Evolutionary conservation across 495 filamentous ascomycete genomes (phyloP).

Genomic region (Xylaria acuta): DNA sequence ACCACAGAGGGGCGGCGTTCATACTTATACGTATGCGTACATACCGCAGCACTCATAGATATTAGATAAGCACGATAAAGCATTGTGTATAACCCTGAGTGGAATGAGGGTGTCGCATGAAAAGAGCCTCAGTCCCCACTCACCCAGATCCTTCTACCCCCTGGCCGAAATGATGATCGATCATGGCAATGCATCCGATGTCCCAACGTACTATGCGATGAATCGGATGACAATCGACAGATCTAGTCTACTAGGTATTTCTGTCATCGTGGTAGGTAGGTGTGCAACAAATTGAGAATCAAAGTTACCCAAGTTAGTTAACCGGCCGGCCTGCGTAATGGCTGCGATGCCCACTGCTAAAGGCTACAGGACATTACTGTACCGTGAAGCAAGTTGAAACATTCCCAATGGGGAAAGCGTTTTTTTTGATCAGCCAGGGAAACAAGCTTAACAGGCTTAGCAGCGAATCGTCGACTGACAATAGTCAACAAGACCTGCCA

Average conservation of each 20-base stretch:
- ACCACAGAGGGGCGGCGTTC: not conserved
- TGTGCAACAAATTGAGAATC: too few species aligned
- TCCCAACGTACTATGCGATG: not conserved
- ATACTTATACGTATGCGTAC: not conserved
- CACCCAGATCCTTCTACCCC: not conserved
- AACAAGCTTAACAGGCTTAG: not conserved
- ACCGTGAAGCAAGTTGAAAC: slow-evolving; percentile 25
- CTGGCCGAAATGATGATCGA: slow-evolving; percentile 2
- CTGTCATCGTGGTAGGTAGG: not conserved
- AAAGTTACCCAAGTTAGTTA: too few species aligned
- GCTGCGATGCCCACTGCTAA: not conserved
- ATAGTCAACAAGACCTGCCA: slow-evolving; percentile 16
- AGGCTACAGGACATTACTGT: not conserved
- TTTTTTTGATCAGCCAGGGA: not conserved
- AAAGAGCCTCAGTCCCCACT: slow-evolving; percentile 17
- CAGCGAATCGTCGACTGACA: slow-evolving; percentile 2
- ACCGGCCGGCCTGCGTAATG: not conserved
- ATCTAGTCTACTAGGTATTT: not conserved
- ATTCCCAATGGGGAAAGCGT: slow-evolving; percentile 15
- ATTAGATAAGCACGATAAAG: slow-evolving; percentile 3
- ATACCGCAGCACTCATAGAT: not conserved
- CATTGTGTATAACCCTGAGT: slow-evolving; percentile 14
- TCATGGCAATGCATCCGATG: slow-evolving; percentile 9
- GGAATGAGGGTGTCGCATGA: slow-evolving; percentile 17
- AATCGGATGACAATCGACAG: not conserved